A percentile compares a stretch with the other conserved stretches of the same genome.
Evolutionary conservation across 2,329 filamentous ascomycete species (phyloP).

Genomic region (Pyrenophora teres): DNA sequence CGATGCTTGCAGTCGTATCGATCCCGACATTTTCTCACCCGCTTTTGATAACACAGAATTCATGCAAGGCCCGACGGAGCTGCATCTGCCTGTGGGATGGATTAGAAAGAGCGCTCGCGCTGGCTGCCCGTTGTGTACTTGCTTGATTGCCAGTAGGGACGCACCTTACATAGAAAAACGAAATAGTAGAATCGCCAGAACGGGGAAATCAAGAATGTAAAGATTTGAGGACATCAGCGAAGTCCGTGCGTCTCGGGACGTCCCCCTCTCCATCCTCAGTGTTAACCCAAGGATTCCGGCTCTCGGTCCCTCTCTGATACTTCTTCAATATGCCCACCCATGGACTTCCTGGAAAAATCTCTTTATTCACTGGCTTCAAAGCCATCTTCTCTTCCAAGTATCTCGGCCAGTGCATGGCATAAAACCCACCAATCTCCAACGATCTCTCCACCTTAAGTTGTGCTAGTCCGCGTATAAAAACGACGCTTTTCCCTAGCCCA

Average conservation of each 20-base stretch:
- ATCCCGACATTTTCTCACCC: no score
- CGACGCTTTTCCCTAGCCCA: slow-evolving; percentile 14
- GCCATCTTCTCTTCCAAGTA: slow-evolving; percentile 18
- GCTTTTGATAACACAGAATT: no score
- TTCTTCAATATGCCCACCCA: slow-evolving; percentile 9
- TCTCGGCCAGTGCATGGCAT: slow-evolving; percentile 16
- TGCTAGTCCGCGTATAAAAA: slow-evolving; percentile 17
- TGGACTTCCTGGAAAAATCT: slow-evolving; percentile 13
- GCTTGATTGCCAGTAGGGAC: no score
- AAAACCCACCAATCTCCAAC: slow-evolving; percentile 17
- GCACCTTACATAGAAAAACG: neutral
- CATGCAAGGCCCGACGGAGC: no score
- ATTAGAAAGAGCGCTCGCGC: no score
- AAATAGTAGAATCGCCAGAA: neutral
- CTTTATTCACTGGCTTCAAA: slow-evolving; percentile 17
- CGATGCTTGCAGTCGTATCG: no score
- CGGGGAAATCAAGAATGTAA: neutral
- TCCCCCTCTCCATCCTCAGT: slow-evolving; percentile 13
- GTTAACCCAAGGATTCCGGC: slow-evolving; percentile 15
- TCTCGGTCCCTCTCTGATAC: slow-evolving; percentile 18
- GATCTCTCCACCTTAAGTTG: slow-evolving; percentile 16
- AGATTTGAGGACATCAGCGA: neutral
- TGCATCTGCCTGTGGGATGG: no score
- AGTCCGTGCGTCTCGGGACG: neutral
- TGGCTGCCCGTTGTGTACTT: no score